phyloP scores from a whole-genome alignment of 177 flowering plant genomes.

The Vitis hybrid region DNA sequence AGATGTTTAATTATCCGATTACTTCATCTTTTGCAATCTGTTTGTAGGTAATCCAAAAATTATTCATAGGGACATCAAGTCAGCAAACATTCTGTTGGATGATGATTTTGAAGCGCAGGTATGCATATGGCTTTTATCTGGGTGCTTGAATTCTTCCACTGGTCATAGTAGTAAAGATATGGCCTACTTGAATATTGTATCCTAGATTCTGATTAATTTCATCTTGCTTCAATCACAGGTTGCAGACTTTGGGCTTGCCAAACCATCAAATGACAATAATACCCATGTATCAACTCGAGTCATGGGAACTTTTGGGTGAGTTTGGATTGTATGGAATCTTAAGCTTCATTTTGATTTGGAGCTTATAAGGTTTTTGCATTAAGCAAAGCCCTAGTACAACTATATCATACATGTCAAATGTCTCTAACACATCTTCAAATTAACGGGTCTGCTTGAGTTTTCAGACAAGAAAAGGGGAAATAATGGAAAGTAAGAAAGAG shows the following conservation, averaged over 20 bases:
- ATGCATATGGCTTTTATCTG: slow-evolving; percentile 8
- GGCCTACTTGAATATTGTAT: not conserved
- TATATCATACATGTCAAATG: not conserved
- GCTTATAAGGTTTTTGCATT: no score
- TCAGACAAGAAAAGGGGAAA: no score
- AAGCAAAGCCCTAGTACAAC: no score
- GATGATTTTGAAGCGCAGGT: slow-evolving; percentile 63
- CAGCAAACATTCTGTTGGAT: slow-evolving; percentile 68
- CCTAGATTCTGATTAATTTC: not conserved
- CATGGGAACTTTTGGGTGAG: slow-evolving; percentile 63
- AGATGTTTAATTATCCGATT: no score
- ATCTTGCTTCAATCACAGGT: slow-evolving; percentile 28
- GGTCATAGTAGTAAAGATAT: not conserved
- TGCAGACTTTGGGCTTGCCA: slow-evolving; percentile 56
- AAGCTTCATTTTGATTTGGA: no score
- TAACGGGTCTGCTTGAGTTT: not conserved
- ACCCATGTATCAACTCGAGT: slow-evolving; percentile 59
- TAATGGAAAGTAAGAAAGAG: no score
- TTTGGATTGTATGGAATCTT: not conserved
- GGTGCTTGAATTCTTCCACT: not conserved
- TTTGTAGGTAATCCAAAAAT: slow-evolving; percentile 71
- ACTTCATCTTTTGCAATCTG: not conserved
- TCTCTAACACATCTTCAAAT: not conserved
- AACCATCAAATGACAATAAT: slow-evolving; percentile 27
- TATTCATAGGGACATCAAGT: slow-evolving; percentile 74